Evolutionary conservation across 257 asterid species (phyloP).

Genomic region (Solanum megistacrolobum): DNA sequence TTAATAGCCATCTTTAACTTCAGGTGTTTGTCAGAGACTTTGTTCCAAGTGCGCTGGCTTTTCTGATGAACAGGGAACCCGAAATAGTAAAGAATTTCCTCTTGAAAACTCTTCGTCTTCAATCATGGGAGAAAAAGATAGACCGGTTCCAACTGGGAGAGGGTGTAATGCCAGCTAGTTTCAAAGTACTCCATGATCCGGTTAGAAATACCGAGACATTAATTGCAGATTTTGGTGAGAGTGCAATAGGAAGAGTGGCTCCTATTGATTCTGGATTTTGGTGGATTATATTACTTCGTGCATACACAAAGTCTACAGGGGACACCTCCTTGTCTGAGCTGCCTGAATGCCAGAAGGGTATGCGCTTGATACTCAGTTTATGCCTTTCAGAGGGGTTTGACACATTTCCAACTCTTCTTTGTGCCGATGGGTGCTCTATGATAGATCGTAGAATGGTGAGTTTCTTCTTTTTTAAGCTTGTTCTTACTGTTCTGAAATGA

Average conservation of each 20-base stretch:
- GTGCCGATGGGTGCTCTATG: conserved; percentile 74
- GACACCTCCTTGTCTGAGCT: conserved; percentile 56
- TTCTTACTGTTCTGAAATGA: neutral
- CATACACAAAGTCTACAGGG: conserved; percentile 65
- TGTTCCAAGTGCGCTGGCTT: conserved; percentile 66
- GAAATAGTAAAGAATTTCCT: conserved; percentile 57
- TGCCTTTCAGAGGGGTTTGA: conserved; percentile 72
- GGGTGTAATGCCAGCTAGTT: conserved; percentile 77
- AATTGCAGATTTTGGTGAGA: conserved; percentile 72
- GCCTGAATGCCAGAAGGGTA: conserved; percentile 73
- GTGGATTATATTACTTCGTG: conserved; percentile 71
- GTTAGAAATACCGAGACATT: conserved; percentile 48
- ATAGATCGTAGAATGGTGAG: conserved; percentile 79
- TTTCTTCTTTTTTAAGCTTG: neutral
- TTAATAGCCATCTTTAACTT: conserved; percentile 4
- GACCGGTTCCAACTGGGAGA: conserved; percentile 69
- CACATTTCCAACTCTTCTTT: conserved; percentile 76
- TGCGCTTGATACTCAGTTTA: conserved; percentile 60
- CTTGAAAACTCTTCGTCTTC: conserved; percentile 67
- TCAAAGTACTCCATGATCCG: conserved; percentile 66
- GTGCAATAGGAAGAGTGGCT: conserved; percentile 73
- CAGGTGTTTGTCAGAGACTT: conserved; percentile 75
- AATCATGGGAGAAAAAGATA: conserved; percentile 69
- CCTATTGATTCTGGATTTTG: conserved; percentile 82
- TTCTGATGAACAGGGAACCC: conserved; percentile 62